Evolutionary conservation across 129 eudicot species (phyloP).

Genomic region (Artemisia argyi): DNA sequence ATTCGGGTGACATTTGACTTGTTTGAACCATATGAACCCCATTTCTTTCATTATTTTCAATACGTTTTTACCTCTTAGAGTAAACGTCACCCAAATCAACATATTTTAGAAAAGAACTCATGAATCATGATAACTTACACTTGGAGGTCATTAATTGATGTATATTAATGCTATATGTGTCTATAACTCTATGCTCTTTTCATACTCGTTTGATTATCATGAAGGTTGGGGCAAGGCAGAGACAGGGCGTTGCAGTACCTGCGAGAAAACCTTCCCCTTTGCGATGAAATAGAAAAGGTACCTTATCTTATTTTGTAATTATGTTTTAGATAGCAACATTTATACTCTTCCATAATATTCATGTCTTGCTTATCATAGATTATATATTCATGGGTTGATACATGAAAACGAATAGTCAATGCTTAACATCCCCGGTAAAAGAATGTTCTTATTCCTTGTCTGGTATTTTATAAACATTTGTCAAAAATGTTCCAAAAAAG

Average conservation of each 20-base stretch:
- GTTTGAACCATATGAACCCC: not conserved
- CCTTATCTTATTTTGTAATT: not conserved
- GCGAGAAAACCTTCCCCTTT: constrained; percentile 74
- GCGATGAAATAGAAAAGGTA: constrained; percentile 92
- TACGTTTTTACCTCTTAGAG: not conserved
- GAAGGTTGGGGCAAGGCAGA: constrained; percentile 98
- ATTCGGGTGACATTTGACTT: not conserved
- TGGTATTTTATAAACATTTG: not conserved
- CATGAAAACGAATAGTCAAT: not conserved
- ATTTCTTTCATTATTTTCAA: not conserved
- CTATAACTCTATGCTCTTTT: too few relatives aligned
- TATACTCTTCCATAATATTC: not conserved
- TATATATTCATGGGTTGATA: not conserved
- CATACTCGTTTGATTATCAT: constrained; percentile 7
- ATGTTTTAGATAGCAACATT: not conserved
- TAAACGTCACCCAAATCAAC: not conserved
- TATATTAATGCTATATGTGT: too few relatives aligned
- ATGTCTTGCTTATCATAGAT: constrained; percentile 12
- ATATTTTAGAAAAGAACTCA: not conserved
- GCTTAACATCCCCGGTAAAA: not conserved
- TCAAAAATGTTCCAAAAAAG: not conserved
- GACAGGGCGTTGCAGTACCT: constrained; percentile 81
- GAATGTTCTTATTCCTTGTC: not conserved
- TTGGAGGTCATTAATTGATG: not conserved
- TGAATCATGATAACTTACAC: not conserved